A percentile compares a stretch with the other conserved stretches of the same genome.
Conservation (phyloP, 495 filamentous ascomycete species). For the Cenococcum geophilum region DNA sequence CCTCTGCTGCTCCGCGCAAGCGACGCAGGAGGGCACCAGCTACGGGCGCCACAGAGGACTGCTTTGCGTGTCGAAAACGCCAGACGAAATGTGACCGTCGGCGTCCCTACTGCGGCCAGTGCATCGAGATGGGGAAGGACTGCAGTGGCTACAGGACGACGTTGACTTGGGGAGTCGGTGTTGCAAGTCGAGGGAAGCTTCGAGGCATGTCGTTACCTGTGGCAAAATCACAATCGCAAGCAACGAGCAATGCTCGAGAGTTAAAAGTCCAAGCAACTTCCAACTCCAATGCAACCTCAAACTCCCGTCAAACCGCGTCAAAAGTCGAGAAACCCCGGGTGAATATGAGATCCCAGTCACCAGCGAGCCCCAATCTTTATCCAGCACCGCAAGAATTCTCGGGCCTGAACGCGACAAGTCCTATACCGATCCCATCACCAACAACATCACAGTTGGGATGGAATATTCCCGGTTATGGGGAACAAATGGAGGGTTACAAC, state of each 20-base stretch:
- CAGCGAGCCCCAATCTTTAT: slow-evolving; percentile 21
- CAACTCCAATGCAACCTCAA: slow-evolving; percentile 9
- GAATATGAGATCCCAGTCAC: slow-evolving; percentile 18
- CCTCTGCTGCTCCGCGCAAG: slow-evolving; percentile 52
- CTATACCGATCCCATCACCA: slow-evolving; percentile 35
- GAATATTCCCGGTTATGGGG: slow-evolving; percentile 33
- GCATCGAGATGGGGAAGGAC: slow-evolving; percentile 83
- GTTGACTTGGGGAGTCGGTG: slow-evolving; percentile 95
- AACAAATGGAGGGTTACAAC: slow-evolving; percentile 32
- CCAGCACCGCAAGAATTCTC: slow-evolving; percentile 27
- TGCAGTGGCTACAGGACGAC: slow-evolving; percentile 97
- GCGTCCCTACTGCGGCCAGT: slow-evolving; percentile 92
- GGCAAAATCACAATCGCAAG: slow-evolving; percentile 55
- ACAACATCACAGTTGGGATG: slow-evolving; percentile 30
- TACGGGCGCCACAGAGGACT: slow-evolving; percentile 88
- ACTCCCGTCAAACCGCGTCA: slow-evolving; percentile 14
- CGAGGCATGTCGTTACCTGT: slow-evolving; percentile 83
- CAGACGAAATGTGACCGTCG: slow-evolving; percentile 82
- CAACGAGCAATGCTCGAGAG: slow-evolving; percentile 10
- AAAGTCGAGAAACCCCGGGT: slow-evolving; percentile 15
- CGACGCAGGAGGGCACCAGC: slow-evolving; percentile 81
- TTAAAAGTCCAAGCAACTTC: slow-evolving; percentile 23
- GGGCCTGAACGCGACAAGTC: slow-evolving; percentile 29
- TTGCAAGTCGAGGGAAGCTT: slow-evolving; percentile 93
- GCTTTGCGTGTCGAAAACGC: slow-evolving; percentile 84